Conservation (phyloP, 1,139 yeast species). For the Yamadazyma membranifaciens region DNA sequence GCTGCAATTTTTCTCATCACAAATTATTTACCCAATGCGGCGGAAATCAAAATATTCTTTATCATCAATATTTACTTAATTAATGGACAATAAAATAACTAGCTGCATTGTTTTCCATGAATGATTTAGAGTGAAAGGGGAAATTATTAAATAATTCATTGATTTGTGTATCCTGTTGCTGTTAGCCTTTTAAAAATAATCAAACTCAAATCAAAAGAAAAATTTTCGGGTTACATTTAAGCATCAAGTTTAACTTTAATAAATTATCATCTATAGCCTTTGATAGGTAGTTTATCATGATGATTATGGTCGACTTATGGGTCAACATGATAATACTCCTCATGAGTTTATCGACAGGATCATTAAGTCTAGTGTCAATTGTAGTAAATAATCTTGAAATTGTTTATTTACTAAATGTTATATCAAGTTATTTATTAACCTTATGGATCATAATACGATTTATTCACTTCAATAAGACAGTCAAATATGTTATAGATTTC, state of each 20-base stretch:
- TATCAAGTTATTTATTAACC: constrained; percentile 11
- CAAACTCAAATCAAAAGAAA: background rate
- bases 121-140: constrained; percentile 1
- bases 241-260: no score
- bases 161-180: background rate
- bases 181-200: background rate
- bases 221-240: background rate
- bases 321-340: background rate
- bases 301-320: no score
- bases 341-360: constrained; percentile 6
- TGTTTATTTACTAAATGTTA: constrained; percentile 4
- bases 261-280: no score
- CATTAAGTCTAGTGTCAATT: constrained; percentile 6
- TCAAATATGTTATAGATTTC: constrained; percentile 6
- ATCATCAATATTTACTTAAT: constrained; percentile 4
- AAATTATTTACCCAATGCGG: constrained; percentile 1
- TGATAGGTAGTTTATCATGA: no score
- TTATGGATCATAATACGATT: constrained; percentile 13
- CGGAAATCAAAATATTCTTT: constrained; percentile 2
- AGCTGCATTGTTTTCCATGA: constrained; percentile 1
- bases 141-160: background rate
- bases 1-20: constrained; percentile 1
- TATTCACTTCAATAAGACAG: constrained; percentile 5
- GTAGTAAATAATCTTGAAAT: background rate
- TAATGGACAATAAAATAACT: background rate